Percentiles rank a stretch among this genome's conserved stretches.
phyloP scores from a whole-genome alignment of 2,329 filamentous ascomycete species.

The Arachnomyces sp. region DNA sequence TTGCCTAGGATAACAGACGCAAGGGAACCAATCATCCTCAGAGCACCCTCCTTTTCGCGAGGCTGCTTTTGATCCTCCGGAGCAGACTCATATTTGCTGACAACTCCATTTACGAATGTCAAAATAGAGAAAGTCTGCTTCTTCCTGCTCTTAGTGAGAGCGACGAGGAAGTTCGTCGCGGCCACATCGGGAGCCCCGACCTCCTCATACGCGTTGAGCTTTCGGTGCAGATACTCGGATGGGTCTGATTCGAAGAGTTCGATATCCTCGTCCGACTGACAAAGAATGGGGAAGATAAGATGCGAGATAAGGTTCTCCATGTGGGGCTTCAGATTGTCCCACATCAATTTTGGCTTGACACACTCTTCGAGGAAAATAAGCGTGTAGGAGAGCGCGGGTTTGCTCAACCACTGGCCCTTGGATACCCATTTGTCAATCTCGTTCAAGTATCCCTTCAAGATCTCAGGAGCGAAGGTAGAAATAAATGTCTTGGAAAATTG shows the following conservation, averaged over 20 bases:
- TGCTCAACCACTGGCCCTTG: conserved; percentile 90
- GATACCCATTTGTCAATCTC: conserved; percentile 98
- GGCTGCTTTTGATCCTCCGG: conserved; percentile 87
- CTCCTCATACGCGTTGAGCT: conserved; percentile 96
- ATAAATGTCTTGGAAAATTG: conserved; percentile 88
- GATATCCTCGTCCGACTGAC: conserved; percentile 82
- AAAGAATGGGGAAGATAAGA: conserved; percentile 90
- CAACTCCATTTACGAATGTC: conserved; percentile 88
- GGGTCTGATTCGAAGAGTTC: conserved; percentile 92
- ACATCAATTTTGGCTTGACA: conserved; percentile 94
- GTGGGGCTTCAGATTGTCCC: conserved; percentile 86
- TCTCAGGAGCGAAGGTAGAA: conserved; percentile 84
- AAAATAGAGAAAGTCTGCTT: conserved; percentile 95
- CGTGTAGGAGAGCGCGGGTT: conserved; percentile 85
- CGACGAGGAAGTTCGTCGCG: conserved; percentile 92
- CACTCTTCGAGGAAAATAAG: conserved; percentile 95
- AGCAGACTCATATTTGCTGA: conserved; percentile 81
- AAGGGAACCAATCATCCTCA: conserved; percentile 94
- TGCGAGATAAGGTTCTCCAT: conserved; percentile 89
- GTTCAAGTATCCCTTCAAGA: conserved; percentile 85
- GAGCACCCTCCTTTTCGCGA: conserved; percentile 87
- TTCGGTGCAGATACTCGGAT: conserved; percentile 92
- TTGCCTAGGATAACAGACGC: conserved; percentile 92
- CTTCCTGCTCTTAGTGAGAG: conserved; percentile 84
- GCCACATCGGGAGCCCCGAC: conserved; percentile 91